Percentiles rank a stretch among this genome's conserved stretches.
phyloP scores from a whole-genome alignment of 129 eudicot species.

The Heracleum sosnowskyi region DNA sequence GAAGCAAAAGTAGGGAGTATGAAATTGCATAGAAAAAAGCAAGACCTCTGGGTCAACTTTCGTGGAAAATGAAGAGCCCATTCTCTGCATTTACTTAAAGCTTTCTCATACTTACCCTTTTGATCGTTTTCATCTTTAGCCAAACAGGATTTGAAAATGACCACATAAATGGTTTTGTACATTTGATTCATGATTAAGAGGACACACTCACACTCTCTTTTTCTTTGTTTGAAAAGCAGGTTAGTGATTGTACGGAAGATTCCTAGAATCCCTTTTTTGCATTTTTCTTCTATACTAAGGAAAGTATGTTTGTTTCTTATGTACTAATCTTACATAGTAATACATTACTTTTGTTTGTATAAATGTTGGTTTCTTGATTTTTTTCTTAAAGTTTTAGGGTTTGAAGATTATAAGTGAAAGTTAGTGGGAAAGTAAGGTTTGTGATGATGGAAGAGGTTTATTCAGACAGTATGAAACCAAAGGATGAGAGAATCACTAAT shows the following conservation, averaged over 20 bases:
- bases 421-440: neutral
- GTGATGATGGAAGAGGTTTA: constrained; percentile 3
- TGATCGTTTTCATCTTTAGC: neutral
- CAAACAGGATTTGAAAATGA: neutral
- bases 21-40: constrained; percentile 9
- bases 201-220: neutral
- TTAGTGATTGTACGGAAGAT: constrained; percentile 16
- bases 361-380: neutral
- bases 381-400: neutral
- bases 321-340: no score
- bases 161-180: neutral
- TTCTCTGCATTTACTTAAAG: neutral
- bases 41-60: constrained; percentile 7
- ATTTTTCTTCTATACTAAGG: neutral
- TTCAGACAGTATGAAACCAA: neutral
- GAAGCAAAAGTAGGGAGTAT: neutral
- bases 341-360: no score
- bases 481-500: constrained; percentile 1
- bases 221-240: neutral
- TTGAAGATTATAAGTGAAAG: neutral
- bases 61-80: neutral
- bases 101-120: neutral
- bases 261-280: neutral
- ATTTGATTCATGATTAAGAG: neutral
- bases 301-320: neutral